Conservation (phyloP, 108 stramenopile species). For the Skeletonema marinoi region DNA sequence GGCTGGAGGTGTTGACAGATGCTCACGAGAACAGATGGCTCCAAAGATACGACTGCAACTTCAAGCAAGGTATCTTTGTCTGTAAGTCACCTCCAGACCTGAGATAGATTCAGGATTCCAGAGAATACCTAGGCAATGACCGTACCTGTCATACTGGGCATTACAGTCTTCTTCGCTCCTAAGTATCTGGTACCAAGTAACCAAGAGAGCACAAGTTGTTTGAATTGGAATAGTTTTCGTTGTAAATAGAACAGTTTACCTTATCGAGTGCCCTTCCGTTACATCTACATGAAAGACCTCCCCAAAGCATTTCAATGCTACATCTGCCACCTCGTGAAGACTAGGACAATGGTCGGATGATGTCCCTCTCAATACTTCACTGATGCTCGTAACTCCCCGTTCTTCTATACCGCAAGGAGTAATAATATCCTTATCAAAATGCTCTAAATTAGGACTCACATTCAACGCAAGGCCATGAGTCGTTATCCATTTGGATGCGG, state of each 20-base stretch:
- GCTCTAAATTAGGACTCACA: slow-evolving; percentile 77
- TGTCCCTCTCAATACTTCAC: slow-evolving; percentile 49
- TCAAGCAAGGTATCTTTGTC: no score
- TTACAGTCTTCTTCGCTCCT: no score
- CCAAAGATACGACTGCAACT: no score
- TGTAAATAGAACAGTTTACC: neutral
- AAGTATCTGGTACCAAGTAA: no score
- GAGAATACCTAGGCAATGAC: no score
- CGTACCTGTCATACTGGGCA: no score
- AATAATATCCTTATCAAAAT: slow-evolving; percentile 81
- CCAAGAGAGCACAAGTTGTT: no score
- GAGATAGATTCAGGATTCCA: no score
- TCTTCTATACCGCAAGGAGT: slow-evolving; percentile 83
- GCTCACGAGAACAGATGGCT: no score
- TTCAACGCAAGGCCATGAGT: slow-evolving; percentile 98
- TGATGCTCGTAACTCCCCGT: slow-evolving; percentile 81
- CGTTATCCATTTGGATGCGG: slow-evolving; percentile 93
- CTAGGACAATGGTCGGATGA: slow-evolving; percentile 8
- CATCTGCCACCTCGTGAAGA: slow-evolving; percentile 33
- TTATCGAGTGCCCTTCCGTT: neutral
- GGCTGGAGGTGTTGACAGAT: no score
- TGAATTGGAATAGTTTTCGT: no score
- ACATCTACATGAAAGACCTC: slow-evolving; percentile 38
- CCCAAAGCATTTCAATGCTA: slow-evolving; percentile 27
- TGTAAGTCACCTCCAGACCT: no score